phyloP scores from a whole-genome alignment of 23 red algal species.

The Chondrus crispus region DNA sequence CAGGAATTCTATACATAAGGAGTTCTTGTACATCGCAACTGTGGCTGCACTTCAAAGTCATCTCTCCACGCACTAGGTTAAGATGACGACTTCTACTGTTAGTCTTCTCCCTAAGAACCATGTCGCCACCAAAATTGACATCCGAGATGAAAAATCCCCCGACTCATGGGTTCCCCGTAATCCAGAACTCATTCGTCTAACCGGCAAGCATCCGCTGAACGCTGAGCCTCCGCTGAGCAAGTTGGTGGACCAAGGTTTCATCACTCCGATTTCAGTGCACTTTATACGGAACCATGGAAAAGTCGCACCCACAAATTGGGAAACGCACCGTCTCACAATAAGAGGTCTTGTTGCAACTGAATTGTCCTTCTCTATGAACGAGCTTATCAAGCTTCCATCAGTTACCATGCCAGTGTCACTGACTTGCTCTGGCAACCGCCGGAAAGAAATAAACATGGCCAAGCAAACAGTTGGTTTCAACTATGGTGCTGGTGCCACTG shows the following conservation, averaged over 20 bases:
- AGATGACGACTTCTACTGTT: no score
- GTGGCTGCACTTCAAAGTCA: no score
- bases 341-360: constrained; percentile 49
- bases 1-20: no score
- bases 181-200: constrained; percentile 43
- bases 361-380: constrained; percentile 27
- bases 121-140: background rate
- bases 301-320: background rate
- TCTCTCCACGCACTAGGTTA: no score
- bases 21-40: no score
- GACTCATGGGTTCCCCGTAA: constrained; percentile 63
- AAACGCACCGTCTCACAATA: constrained; percentile 36
- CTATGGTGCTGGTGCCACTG: constrained; percentile 62
- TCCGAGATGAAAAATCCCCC: constrained; percentile 25
- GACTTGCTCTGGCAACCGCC: constrained; percentile 76
- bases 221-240: constrained; percentile 32
- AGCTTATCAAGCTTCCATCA: constrained; percentile 38
- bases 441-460: constrained; percentile 76
- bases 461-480: constrained; percentile 69
- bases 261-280: constrained; percentile 64
- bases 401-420: constrained; percentile 80
- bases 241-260: constrained; percentile 49
- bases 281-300: constrained; percentile 75
- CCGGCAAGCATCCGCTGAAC: constrained; percentile 70
- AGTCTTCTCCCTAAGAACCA: background rate